These are phyloP conservation scores for Sinapis alba DNA, from an alignment of 441 rosid genomes.

Conservation along the genomic window DNA sequence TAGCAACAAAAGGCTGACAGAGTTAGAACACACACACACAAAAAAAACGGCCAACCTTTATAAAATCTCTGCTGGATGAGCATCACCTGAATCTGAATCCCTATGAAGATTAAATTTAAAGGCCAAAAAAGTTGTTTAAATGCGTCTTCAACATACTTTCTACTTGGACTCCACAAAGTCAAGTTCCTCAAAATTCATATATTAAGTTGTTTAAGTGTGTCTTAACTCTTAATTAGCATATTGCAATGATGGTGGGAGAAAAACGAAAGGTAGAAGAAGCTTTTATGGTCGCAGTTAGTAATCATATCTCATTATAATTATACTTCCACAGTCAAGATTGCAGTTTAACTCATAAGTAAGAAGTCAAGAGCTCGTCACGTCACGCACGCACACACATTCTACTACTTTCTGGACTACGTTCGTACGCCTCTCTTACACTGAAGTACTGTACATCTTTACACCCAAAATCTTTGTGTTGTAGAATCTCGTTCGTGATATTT, in stretches of 20 bases:
- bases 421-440: no score
- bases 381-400: no score
- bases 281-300: neutral
- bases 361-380: no score
- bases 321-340: neutral
- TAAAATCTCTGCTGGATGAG: slow-evolving; percentile 50
- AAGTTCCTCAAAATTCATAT: slow-evolving; percentile 12
- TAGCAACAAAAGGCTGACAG: slow-evolving; percentile 10
- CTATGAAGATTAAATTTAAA: slow-evolving; percentile 32
- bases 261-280: neutral
- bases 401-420: no score
- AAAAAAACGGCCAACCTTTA: slow-evolving; percentile 61
- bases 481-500: no score
- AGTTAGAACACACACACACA: no score
- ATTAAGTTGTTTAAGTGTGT: no score
- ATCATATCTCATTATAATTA: slow-evolving; percentile 1
- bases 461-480: no score
- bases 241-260: neutral
- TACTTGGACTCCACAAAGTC: neutral
- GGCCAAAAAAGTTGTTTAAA: no score
- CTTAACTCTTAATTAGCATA: no score
- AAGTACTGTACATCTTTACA: no score
- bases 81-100: slow-evolving; percentile 51
- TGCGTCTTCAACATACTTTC: neutral
- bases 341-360: no score